Evolutionary conservation across 495 filamentous ascomycete species (phyloP).

Genomic region (Friedmanniomyces endolithicus): DNA sequence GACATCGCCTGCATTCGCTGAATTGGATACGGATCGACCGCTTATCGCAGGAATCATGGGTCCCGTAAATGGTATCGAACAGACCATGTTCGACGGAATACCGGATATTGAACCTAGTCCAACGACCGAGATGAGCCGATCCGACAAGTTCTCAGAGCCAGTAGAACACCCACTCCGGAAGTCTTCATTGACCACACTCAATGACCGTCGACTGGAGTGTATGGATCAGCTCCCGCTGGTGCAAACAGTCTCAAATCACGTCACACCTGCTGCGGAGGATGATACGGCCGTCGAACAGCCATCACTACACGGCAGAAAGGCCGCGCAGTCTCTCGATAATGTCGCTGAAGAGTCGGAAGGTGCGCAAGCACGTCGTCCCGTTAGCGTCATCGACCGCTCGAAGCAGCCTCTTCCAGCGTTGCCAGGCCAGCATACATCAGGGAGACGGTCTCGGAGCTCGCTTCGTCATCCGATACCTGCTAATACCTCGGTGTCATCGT

Average conservation of each 20-base stretch:
- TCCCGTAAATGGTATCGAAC: slow-evolving; percentile 1
- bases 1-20: background rate
- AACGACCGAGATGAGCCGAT: background rate
- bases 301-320: too few relatives aligned
- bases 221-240: background rate
- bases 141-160: background rate
- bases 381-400: background rate
- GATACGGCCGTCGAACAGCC: background rate
- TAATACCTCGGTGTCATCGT: background rate
- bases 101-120: background rate
- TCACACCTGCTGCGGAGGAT: background rate
- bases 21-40: background rate
- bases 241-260: background rate
- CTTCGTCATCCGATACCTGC: background rate
- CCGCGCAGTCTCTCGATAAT: too few relatives aligned
- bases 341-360: background rate
- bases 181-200: slow-evolving; percentile 6
- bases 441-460: background rate
- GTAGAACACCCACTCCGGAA: slow-evolving; percentile 1
- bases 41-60: background rate
- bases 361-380: background rate
- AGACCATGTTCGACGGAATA: slow-evolving; percentile 8
- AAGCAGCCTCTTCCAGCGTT: slow-evolving; percentile 9
- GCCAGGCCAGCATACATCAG: background rate
- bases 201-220: slow-evolving; percentile 1